Evolutionary conservation across 495 filamentous ascomycete genomes (phyloP).

Genomic region (Entonaema liquescens): DNA sequence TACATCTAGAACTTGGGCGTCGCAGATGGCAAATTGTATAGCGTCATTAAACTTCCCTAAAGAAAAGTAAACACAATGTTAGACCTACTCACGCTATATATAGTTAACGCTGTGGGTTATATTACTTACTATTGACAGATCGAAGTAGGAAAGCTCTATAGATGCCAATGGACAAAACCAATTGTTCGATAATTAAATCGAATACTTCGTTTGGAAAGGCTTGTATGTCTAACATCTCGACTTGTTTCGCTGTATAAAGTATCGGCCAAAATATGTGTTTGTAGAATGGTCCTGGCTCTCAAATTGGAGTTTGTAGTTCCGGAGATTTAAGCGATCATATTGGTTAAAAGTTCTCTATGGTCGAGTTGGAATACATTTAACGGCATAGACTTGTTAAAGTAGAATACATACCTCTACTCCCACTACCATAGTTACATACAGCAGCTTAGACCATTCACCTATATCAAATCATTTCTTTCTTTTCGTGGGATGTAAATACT

Average conservation of each 20-base stretch:
- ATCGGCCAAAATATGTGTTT: no score
- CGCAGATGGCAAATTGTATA: constrained; percentile 19
- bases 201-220: constrained; percentile 1
- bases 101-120: background rate
- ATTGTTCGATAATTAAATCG: constrained; percentile 5
- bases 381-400: no score
- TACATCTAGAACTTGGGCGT: constrained; percentile 6
- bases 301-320: no score
- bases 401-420: no score
- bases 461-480: no score
- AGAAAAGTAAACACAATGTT: background rate
- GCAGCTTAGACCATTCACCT: no score
- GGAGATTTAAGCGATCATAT: no score
- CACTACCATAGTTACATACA: no score
- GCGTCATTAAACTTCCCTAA: constrained; percentile 4
- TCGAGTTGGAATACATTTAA: no score
- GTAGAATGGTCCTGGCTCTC: no score
- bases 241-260: background rate
- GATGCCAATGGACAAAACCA: constrained; percentile 14
- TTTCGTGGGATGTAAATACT: no score
- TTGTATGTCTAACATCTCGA: background rate
- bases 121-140: constrained; percentile 16
- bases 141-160: constrained; percentile 9
- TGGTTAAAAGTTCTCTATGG: no score
- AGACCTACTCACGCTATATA: background rate